Evolutionary conservation across 805 yeast genomes (phyloP).

Genomic region (Wickerhamiella azyma): DNA sequence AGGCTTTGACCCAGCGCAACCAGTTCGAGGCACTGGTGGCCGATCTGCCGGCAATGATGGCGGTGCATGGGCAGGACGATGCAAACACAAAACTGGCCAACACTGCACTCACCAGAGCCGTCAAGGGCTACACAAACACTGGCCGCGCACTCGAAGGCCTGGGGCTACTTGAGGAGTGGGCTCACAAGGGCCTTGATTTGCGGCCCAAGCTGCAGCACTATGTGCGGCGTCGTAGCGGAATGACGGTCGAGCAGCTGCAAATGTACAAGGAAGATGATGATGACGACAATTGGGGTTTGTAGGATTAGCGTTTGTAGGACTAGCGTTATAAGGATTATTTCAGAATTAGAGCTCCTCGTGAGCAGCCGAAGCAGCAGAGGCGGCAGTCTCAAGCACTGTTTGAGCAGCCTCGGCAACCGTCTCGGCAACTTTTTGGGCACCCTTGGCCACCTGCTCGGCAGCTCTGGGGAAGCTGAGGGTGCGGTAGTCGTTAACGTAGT

Average conservation of each 20-base stretch:
- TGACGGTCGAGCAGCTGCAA: constrained; percentile 14
- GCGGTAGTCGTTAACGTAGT: constrained; percentile 49
- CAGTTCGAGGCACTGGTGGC: constrained; percentile 14
- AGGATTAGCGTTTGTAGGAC: neutral
- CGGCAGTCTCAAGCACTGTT: neutral
- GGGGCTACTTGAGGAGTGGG: constrained; percentile 14
- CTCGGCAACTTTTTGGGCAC: neutral
- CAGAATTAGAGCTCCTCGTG: neutral
- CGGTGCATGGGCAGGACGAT: neutral
- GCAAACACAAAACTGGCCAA: neutral
- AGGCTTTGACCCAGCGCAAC: constrained; percentile 13
- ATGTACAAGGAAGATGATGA: constrained; percentile 20
- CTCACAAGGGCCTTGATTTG: constrained; percentile 15
- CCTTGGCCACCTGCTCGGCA: too few relatives aligned
- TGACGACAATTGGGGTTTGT: constrained; percentile 13
- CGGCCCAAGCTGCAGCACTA: constrained; percentile 12
- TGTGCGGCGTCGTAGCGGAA: constrained; percentile 12
- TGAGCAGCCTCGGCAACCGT: neutral
- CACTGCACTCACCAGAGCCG: constrained; percentile 11
- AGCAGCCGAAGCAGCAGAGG: neutral
- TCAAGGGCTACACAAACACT: constrained; percentile 15
- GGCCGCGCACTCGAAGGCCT: constrained; percentile 16
- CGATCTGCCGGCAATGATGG: constrained; percentile 10
- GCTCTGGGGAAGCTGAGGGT: neutral
- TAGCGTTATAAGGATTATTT: neutral